Evolutionary conservation across 139 green algal genomes (phyloP).

Genomic region (Chlamydomonas sphaeroides): DNA sequence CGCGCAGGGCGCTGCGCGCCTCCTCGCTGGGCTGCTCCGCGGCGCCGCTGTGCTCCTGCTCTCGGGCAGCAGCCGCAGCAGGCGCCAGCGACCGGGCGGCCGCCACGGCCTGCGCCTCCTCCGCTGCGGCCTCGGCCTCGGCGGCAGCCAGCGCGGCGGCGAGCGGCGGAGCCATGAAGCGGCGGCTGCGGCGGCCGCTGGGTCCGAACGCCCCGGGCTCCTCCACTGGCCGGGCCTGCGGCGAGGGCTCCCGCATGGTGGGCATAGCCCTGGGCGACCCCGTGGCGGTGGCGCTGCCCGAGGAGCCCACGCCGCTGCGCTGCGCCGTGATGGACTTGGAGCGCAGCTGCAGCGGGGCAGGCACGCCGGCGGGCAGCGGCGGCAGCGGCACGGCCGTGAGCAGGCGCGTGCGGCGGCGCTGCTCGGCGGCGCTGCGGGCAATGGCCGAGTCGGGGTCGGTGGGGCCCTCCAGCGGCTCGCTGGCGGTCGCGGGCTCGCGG

Average conservation of each 20-base stretch:
- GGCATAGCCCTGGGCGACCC: not conserved
- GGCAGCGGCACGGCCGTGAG: not conserved
- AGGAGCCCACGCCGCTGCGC: too few relatives aligned
- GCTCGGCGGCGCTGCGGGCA: not conserved
- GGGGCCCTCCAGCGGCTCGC: constrained; percentile 10
- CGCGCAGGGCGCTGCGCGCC: not conserved
- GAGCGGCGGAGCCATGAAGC: too few relatives aligned
- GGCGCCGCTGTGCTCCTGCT: not conserved
- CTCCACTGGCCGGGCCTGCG: not conserved
- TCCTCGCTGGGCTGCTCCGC: not conserved
- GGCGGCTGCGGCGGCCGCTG: not conserved
- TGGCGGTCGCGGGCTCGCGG: not conserved
- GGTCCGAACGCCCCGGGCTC: too few relatives aligned
- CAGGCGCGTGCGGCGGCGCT: not conserved
- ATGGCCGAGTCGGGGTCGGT: too few relatives aligned
- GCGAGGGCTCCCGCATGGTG: not conserved
- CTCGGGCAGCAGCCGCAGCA: too few relatives aligned
- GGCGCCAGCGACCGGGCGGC: too few relatives aligned
- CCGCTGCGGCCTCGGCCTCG: too few relatives aligned
- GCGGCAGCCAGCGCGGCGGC: too few relatives aligned
- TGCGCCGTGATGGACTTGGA: not conserved
- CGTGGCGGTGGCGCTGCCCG: not conserved
- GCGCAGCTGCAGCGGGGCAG: not conserved
- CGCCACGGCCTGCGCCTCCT: too few relatives aligned
- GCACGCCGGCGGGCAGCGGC: constrained; percentile 7